Conservation (phyloP, 345 rosid species). For the Rhizophora apiculata region DNA sequence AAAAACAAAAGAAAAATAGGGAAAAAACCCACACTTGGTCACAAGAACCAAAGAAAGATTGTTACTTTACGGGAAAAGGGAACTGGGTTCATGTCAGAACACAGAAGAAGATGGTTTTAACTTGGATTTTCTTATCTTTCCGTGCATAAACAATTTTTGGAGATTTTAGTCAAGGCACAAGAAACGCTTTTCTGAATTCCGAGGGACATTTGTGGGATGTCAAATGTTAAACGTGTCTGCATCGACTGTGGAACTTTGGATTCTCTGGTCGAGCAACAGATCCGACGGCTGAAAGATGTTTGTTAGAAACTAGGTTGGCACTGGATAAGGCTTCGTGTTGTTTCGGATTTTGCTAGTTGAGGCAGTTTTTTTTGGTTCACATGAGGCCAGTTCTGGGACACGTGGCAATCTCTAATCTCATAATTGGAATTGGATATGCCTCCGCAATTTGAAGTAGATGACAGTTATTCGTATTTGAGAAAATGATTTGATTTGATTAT, state of each 20-base stretch:
- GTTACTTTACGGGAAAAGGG: not conserved
- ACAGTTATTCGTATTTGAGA: no score
- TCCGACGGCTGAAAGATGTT: slow-evolving; percentile 17
- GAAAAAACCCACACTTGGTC: not conserved
- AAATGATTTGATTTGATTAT: no score
- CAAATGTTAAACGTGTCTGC: not conserved
- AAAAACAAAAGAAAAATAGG: not conserved
- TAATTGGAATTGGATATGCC: slow-evolving; percentile 14
- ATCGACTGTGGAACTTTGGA: slow-evolving; percentile 7
- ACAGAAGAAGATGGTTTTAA: not conserved
- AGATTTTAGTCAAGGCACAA: not conserved
- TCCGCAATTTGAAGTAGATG: not conserved
- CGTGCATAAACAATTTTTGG: no score
- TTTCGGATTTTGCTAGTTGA: not conserved
- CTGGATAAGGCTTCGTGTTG: slow-evolving; percentile 35
- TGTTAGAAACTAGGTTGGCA: not conserved
- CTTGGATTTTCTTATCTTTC: no score
- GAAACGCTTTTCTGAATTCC: not conserved
- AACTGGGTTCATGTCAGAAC: not conserved
- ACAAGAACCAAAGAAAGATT: not conserved
- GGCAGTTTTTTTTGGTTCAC: slow-evolving; percentile 22
- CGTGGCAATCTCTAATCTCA: slow-evolving; percentile 21
- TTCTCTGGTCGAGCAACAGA: not conserved
- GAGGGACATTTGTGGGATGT: not conserved
- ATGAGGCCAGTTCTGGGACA: not conserved